A percentile compares a stretch with the other conserved stretches of the same genome.
Evolutionary conservation across 768 basidiomycete species (phyloP).

Genomic region (Boletus fagicola): DNA sequence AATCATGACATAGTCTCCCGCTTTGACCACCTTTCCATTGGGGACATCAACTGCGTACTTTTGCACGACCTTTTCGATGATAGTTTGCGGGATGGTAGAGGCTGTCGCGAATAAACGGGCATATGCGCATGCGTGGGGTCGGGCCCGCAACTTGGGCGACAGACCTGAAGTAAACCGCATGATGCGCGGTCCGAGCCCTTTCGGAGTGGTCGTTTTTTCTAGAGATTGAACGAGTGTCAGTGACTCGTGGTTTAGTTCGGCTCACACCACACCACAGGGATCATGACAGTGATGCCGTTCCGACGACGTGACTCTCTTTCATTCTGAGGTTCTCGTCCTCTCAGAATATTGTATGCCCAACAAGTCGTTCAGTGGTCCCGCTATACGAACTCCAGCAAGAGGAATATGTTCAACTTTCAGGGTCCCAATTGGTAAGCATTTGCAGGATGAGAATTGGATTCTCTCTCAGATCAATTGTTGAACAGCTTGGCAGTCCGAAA

Average conservation of each 20-base stretch:
- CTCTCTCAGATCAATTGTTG: background rate
- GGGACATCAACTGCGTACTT: constrained; percentile 92
- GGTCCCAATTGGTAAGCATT: background rate
- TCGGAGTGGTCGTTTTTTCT: too few species aligned
- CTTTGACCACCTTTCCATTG: constrained; percentile 73
- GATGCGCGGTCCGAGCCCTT: background rate
- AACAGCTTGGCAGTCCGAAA: background rate
- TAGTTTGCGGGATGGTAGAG: constrained; percentile 64
- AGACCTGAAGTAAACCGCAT: constrained; percentile 19
- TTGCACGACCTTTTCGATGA: constrained; percentile 98
- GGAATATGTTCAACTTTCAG: background rate
- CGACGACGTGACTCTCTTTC: background rate
- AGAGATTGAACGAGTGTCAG: background rate
- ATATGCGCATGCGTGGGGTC: background rate
- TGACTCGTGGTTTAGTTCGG: background rate
- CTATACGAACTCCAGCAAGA: background rate
- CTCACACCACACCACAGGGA: background rate
- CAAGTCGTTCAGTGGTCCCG: background rate
- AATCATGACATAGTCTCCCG: constrained; percentile 99
- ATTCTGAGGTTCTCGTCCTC: background rate
- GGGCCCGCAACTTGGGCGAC: constrained; percentile 9
- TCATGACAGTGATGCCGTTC: background rate
- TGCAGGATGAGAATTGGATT: background rate
- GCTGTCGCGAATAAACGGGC: constrained; percentile 36
- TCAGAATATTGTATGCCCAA: background rate